A percentile compares a stretch with the other conserved stretches of the same genome.
phyloP scores from a whole-genome alignment of 1,284 basidiomycete species.

The Meira miltonrushii region DNA sequence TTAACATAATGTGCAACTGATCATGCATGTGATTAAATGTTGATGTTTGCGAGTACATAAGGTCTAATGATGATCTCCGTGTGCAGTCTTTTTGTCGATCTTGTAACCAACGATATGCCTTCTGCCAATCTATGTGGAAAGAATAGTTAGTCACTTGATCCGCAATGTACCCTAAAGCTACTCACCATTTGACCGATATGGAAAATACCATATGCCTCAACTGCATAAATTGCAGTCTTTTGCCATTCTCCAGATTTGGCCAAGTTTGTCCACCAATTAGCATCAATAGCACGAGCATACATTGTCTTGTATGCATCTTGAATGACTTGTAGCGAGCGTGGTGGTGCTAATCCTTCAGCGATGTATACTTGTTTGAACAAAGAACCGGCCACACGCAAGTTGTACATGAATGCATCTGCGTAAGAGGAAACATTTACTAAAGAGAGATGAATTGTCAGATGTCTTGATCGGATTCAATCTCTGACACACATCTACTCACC shows the following conservation, averaged over 20 bases:
- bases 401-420: slow-evolving; percentile 41
- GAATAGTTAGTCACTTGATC: not conserved
- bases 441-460: not conserved
- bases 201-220: slow-evolving; percentile 83
- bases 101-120: slow-evolving; percentile 14
- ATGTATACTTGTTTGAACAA: slow-evolving; percentile 85
- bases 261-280: slow-evolving; percentile 67
- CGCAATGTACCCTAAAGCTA: not conserved
- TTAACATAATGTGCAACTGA: too few relatives aligned
- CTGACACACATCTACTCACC: slow-evolving; percentile 23
- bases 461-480: not conserved
- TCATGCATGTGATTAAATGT: too few relatives aligned
- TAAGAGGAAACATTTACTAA: slow-evolving; percentile 16
- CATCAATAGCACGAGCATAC: slow-evolving; percentile 65
- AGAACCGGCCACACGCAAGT: slow-evolving; percentile 68
- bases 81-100: slow-evolving; percentile 7
- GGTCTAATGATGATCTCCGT: too few relatives aligned
- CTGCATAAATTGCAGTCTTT: slow-evolving; percentile 69
- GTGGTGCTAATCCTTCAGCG: slow-evolving; percentile 78
- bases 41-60: too few relatives aligned
- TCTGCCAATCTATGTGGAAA: slow-evolving; percentile 9
- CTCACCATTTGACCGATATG: slow-evolving; percentile 54
- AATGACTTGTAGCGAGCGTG: slow-evolving; percentile 64
- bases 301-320: slow-evolving; percentile 69
- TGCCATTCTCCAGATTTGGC: slow-evolving; percentile 71